These are phyloP conservation scores for Basidiobolus meristosporus DNA, from an alignment of 371 early-diverging fungal species.

Conservation along the genomic window DNA sequence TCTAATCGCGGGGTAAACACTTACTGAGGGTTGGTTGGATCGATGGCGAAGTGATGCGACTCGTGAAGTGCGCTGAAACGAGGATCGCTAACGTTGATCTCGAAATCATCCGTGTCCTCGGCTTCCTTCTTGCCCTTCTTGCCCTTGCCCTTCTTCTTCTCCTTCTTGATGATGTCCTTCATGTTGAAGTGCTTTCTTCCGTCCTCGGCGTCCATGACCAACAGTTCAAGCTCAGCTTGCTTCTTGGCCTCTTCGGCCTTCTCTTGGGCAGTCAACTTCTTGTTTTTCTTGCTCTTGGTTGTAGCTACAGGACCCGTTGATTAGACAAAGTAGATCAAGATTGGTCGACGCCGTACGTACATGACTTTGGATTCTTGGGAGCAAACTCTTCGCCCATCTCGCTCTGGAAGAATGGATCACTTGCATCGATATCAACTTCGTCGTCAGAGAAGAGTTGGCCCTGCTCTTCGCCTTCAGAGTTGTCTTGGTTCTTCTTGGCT, in stretches of 20 bases:
- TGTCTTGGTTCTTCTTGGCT: background rate
- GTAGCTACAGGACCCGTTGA: no score
- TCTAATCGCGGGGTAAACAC: background rate
- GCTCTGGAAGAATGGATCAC: slow-evolving; percentile 49
- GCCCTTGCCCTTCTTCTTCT: slow-evolving; percentile 40
- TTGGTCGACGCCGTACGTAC: no score
- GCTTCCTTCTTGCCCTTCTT: slow-evolving; percentile 29
- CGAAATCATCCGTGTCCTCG: slow-evolving; percentile 57
- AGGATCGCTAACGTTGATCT: slow-evolving; percentile 64
- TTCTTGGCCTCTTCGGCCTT: slow-evolving; percentile 28
- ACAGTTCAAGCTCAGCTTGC: slow-evolving; percentile 69
- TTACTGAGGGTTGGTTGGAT: slow-evolving; percentile 76
- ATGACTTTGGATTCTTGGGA: no score
- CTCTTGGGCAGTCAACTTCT: slow-evolving; percentile 33
- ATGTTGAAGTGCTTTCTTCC: slow-evolving; percentile 51
- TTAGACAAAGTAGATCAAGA: no score
- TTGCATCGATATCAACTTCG: slow-evolving; percentile 23
- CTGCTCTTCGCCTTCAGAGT: no score
- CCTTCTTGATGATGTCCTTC: slow-evolving; percentile 73
- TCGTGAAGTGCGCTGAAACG: slow-evolving; percentile 70
- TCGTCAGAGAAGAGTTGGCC: slow-evolving; percentile 15
- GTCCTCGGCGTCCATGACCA: slow-evolving; percentile 44
- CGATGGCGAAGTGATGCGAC: slow-evolving; percentile 81
- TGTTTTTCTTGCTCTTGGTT: slow-evolving; percentile 14
- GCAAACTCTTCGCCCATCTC: slow-evolving; percentile 5